These are phyloP conservation scores for Aspergillus oerlinghausenensis DNA, from an alignment of 2,329 filamentous ascomycete species.

Conservation along the genomic window DNA sequence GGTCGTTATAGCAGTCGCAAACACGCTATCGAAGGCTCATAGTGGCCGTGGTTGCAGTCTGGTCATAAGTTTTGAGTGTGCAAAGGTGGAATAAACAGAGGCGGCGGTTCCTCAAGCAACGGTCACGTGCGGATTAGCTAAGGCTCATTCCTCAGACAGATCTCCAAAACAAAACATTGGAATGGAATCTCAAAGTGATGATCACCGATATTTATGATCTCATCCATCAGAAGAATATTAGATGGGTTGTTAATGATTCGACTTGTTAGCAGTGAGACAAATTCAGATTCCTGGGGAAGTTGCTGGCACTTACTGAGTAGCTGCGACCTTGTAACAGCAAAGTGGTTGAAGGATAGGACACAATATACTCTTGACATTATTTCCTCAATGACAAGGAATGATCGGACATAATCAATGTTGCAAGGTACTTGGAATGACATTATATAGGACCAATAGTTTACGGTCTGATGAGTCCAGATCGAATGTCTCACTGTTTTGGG, in stretches of 20 bases:
- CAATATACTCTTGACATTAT: neutral
- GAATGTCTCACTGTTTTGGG: no score
- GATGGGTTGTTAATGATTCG: neutral
- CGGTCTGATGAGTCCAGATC: no score
- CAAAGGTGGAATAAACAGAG: slow-evolving; percentile 38
- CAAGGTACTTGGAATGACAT: neutral
- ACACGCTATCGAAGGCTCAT: slow-evolving; percentile 19
- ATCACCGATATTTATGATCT: neutral
- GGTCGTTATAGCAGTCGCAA: slow-evolving; percentile 6
- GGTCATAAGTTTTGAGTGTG: slow-evolving; percentile 10
- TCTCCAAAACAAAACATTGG: neutral
- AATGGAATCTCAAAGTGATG: neutral
- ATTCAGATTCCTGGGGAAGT: neutral
- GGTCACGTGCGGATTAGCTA: slow-evolving; percentile 31
- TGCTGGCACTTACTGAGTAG: neutral
- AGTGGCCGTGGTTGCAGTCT: slow-evolving; percentile 16
- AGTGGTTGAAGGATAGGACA: neutral
- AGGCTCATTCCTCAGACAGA: slow-evolving; percentile 17
- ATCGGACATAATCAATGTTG: neutral
- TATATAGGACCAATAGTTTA: no score
- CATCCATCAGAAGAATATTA: neutral
- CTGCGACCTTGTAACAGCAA: neutral
- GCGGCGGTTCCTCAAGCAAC: slow-evolving; percentile 40
- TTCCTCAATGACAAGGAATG: neutral
- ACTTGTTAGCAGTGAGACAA: neutral